Evolutionary conservation across 768 basidiomycete species (phyloP), one percentile per base, ranked within the genome.

Genomic region (Boletellus ananiceps): DNA sequence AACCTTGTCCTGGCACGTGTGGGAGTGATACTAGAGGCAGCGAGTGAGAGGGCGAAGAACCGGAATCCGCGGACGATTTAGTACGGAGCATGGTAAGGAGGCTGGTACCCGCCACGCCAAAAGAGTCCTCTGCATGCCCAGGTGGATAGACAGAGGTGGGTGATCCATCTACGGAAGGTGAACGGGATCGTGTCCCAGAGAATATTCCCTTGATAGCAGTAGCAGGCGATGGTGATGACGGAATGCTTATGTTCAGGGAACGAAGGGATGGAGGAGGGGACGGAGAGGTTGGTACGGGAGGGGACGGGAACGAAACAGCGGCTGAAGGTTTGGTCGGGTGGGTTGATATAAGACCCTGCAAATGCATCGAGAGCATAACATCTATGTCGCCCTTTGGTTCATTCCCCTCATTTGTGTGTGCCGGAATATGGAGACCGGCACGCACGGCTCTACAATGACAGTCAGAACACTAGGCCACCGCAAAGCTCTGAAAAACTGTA

Each of bases 311-410:
- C 31, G 44, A 47, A 18, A 40, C 47, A 18, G 50, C 42, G 46
- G 44, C 38, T 19, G 48, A 56, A 18, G 47, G 31, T 44, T 57
- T 53, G 23, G 38, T 39, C 36, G 54, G 46, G 36, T 64, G 45
- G 66, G 65, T 23, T 72, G 72, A 25, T 71, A 70, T 54, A 74
- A 70, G 46, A n/a, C 78, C 81, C 57, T 87, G 85, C 29, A 80
- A 74, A 41, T 83, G 82, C 74, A 90, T 87, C 27, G 85, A 84
- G 32, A 90, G 74, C 79, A 88, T 86, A 40, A 89, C 88, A 61
- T 90, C 88, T 72, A 90, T 79, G 60, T 90, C 88, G 6, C 88
- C 88, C 40, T 82, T 75, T 18, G 86, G 86, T 52, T 88, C 88
- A 23, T 76, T 69, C 14, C 70, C 71, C 18, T 73, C 69, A 3